Evolutionary conservation across 1,139 yeast genomes (phyloP).

Genomic region (Taphrina deformans): DNA sequence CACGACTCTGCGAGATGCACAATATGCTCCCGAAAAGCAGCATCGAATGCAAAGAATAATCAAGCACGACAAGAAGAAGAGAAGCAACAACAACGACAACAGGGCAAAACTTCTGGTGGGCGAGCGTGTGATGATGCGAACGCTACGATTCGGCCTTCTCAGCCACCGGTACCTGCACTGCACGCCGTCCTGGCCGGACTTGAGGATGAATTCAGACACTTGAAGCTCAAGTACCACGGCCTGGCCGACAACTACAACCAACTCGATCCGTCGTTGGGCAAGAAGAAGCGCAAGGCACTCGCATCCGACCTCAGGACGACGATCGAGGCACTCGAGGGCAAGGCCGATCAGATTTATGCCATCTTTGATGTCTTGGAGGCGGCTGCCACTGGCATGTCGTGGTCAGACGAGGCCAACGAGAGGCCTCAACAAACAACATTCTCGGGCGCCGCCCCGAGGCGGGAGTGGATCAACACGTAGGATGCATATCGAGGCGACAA

Average conservation of each 20-base stretch:
- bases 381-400: slow-evolving; percentile 6
- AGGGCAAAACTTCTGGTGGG: background rate
- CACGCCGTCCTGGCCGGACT: slow-evolving; percentile 41
- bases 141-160: slow-evolving; percentile 43
- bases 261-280: slow-evolving; percentile 42
- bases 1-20: slow-evolving; percentile 38
- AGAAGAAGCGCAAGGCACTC: slow-evolving; percentile 41
- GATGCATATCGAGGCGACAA: background rate
- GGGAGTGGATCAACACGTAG: slow-evolving; percentile 9
- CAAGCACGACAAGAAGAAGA: background rate
- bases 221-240: slow-evolving; percentile 41
- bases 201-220: slow-evolving; percentile 41
- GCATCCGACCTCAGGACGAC: slow-evolving; percentile 41
- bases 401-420: background rate
- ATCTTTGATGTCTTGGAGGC: slow-evolving; percentile 44
- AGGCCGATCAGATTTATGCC: slow-evolving; percentile 46
- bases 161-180: slow-evolving; percentile 43
- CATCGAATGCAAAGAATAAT: background rate
- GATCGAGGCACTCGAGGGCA: slow-evolving; percentile 43
- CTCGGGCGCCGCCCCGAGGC: background rate
- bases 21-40: slow-evolving; percentile 38
- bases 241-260: slow-evolving; percentile 41
- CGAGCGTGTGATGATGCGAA: slow-evolving; percentile 40
- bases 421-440: background rate
- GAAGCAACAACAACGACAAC: background rate